Evolutionary conservation across 371 early-diverging fungal species (phyloP), one percentile per base, ranked within the genome.

Genomic region (Rhizopus microsporus): DNA sequence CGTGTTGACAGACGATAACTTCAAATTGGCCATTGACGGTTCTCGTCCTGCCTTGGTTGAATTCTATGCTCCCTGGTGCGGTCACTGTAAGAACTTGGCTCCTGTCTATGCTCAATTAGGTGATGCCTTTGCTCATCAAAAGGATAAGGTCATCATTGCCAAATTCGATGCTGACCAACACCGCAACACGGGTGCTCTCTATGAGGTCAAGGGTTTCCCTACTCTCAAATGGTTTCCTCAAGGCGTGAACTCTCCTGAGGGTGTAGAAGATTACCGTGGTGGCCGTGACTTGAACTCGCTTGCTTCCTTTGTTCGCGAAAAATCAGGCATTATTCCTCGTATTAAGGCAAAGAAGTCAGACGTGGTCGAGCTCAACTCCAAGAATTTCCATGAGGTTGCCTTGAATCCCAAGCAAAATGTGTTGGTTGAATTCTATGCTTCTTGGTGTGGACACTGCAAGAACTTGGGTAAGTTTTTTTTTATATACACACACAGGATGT

Each of bases 21-120:
- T 94, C 72, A 66, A 82, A 30, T 63, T 63, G 10, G 76, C 88
- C 52, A 94, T 93, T 44, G 84, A 93, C 74, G 92, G 96, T 75
- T 76, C 74, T 12, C 90, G 90, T 76, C 94, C 96, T 72, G 97
- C 96, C 33, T 81, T 98, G 55, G 78, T 97, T 46, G 95, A 95
- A 73, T 91, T 95, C 71, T 95, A 96, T 73, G 96, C 94, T 39
- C 95, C 89, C 32, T 94, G 93, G 94, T 95, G 95, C 77, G 91
- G 91, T 54, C 94, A 96, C 83, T 96, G 96, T 85, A 93, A 94
- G 78, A 82, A 77, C 63, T 84, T 96, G 52, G 94, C 88, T 6
- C 94, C 95, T 51, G 54, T 81, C 57, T 97, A 90, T 60, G 91
- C 90, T 62, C 83, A 90, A 65, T 82, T 96, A 45, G 95, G 85